Base-by-base conservation (phyloP, 352 stramenopile species). In the Elongisporangium anandrum region DNA sequence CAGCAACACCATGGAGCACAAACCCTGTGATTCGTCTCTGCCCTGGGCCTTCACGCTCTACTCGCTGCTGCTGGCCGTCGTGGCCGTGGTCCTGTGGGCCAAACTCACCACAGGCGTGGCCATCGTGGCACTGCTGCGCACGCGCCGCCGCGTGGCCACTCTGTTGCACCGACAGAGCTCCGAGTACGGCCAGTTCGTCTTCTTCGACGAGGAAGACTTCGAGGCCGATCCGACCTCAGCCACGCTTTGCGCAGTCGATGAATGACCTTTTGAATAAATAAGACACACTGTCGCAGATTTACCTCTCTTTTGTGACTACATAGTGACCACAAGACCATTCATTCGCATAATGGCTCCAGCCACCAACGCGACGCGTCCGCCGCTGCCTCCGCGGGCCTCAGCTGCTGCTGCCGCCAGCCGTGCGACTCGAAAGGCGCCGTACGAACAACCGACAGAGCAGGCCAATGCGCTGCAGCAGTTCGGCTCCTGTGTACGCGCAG, bases 171-270 rank as follows among this genome's bases (percentile, higher is more conserved):
- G 78, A 15, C 78, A 90, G 66, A 57, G 78, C 41, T 88, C 81
- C 48, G 79, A 88, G 64, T 88, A 90, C 66, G 81, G 81, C 5
- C 78, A 88, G 63, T 90, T 88, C 59, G 77, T 90, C 10, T 81
- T 76, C 65, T 85, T 90, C 45, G 81, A 90, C 66, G 81, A 88
- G 10, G 77, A 90, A 16, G 74, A 81, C 1, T 65, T 64, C 38
- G 63, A 77, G 2, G 57, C 56, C 15, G 57, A 72, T 17, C 13
- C 34, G 34, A 45, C 34, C 34, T 45, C 34, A 9, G 34, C 34
- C 34, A 17, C 34, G 4, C 34, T 45, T 12, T 45, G 34, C 12
- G 34, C 34, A 45, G 34, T 45, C 34, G 34, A 45, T 12, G 34
- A 45, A 45, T 45, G 34, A 39, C 8, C 8, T 7, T 13, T 13